Evolutionary conservation across 129 eudicot species (phyloP).

Genomic region (Flaveria robusta): DNA sequence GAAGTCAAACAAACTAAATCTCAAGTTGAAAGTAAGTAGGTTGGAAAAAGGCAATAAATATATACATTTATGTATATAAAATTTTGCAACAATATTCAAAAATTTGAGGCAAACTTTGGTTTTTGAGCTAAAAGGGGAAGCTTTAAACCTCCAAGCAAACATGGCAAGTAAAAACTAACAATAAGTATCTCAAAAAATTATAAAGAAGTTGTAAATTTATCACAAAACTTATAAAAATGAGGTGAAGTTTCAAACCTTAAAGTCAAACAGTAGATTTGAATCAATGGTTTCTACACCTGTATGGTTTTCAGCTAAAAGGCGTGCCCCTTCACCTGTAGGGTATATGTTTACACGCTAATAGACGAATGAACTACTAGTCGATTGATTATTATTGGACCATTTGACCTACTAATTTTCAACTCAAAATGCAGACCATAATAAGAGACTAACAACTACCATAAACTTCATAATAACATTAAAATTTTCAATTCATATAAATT

Average conservation of each 20-base stretch:
- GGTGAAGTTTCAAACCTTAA: neutral
- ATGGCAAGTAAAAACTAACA: constrained; percentile 1
- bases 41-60: neutral
- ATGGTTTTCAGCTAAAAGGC: neutral
- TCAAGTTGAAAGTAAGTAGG: neutral
- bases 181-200: neutral
- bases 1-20: neutral
- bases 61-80: neutral
- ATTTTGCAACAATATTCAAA: no score
- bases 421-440: neutral
- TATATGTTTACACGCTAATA: neutral
- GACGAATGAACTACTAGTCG: neutral
- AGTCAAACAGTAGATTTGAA: neutral
- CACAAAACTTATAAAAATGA: neutral
- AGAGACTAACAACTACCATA: neutral
- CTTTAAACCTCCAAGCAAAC: neutral
- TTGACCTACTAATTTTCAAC: neutral
- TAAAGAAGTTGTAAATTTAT: neutral
- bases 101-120: neutral
- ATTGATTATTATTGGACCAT: constrained; percentile 1
- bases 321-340: neutral
- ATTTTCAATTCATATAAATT: neutral
- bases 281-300: neutral
- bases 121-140: neutral
- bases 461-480: neutral